Evolutionary conservation across 345 rosid species (phyloP).

Genomic region (Eucalyptus albens): DNA sequence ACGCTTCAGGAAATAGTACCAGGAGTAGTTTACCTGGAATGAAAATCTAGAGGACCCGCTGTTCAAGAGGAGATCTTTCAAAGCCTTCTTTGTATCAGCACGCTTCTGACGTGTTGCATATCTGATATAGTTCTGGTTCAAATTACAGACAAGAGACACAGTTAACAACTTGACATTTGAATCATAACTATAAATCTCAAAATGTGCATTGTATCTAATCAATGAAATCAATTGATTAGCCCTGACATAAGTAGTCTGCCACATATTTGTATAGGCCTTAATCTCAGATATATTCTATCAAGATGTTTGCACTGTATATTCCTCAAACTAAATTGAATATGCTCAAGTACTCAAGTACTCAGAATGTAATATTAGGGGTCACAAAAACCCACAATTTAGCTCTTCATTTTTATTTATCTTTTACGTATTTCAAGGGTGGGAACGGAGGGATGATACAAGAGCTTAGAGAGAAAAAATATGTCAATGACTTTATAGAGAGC

Average conservation of each 20-base stretch:
- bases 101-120: conserved; percentile 42
- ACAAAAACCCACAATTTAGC: not conserved
- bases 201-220: not conserved
- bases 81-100: conserved; percentile 39
- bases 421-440: not conserved
- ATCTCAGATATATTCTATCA: not conserved
- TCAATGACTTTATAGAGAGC: not conserved
- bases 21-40: conserved; percentile 16
- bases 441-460: not conserved
- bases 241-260: not conserved
- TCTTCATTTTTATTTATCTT: not conserved
- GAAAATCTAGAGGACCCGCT: conserved; percentile 11
- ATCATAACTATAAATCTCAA: not conserved
- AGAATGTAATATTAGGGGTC: not conserved
- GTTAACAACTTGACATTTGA: not conserved
- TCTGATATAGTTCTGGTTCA: conserved; percentile 24
- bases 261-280: not conserved
- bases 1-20: not conserved
- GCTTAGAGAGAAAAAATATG: not conserved
- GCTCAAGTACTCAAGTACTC: not conserved
- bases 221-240: not conserved
- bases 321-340: not conserved
- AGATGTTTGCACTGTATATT: not conserved
- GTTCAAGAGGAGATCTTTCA: conserved; percentile 26
- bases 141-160: not conserved